Percentiles rank a stretch among this genome's conserved stretches.
phyloP scores from a whole-genome alignment of 208 protist species.

The Novymonas esmeraldas region DNA sequence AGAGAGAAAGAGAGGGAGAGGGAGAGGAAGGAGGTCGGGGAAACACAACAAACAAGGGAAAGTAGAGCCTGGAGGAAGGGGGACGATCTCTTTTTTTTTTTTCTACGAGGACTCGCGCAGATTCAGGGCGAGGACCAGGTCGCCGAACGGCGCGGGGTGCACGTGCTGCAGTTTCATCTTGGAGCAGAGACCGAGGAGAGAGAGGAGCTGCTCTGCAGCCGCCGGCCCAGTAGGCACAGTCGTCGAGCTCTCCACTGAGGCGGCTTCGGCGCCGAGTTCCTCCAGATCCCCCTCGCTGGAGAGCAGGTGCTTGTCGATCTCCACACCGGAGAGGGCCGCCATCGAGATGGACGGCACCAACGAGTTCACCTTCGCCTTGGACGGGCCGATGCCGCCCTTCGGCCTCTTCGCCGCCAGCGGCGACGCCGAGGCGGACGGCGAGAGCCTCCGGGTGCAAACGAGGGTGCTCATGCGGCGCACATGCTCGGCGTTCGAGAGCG shows the following conservation, averaged over 20 bases:
- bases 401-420: slow-evolving; percentile 2
- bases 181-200: slow-evolving; percentile 32
- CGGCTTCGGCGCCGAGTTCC: slow-evolving; percentile 11
- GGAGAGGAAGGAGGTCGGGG: background rate
- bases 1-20: background rate
- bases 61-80: too few relatives aligned
- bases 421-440: slow-evolving; percentile 7
- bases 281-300: slow-evolving; percentile 31
- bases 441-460: slow-evolving; percentile 12
- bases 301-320: slow-evolving; percentile 14
- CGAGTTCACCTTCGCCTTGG: slow-evolving; percentile 11
- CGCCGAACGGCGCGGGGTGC: slow-evolving; percentile 25
- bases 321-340: slow-evolving; percentile 18
- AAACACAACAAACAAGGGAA: background rate
- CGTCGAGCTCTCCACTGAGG: background rate
- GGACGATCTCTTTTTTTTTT: background rate
- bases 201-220: slow-evolving; percentile 25
- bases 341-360: slow-evolving; percentile 24
- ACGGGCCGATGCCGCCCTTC: background rate
- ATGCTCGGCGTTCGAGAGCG: slow-evolving; percentile 24
- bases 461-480: slow-evolving; percentile 35
- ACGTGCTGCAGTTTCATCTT: slow-evolving; percentile 29
- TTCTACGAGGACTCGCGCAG: slow-evolving; percentile 11
- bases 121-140: slow-evolving; percentile 33
- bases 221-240: background rate